A percentile compares a stretch with the other conserved stretches of the same genome.
Evolutionary conservation across 129 eudicot species (phyloP).

Genomic region (Ambrosia trifida): DNA sequence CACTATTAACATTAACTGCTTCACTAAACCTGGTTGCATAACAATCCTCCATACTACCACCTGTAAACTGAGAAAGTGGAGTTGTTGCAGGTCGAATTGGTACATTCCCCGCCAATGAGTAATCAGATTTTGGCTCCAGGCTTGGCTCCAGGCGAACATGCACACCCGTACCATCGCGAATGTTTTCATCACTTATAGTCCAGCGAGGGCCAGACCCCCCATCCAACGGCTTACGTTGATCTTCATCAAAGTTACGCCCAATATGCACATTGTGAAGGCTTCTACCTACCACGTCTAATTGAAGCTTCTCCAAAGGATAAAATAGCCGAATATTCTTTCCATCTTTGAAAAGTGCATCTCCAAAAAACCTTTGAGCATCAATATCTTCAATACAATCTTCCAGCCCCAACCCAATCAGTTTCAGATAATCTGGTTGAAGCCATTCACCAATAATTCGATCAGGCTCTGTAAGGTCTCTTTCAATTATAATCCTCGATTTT

Average conservation of each 20-base stretch:
- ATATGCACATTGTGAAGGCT: slow-evolving; percentile 77
- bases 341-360: slow-evolving; percentile 79
- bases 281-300: slow-evolving; percentile 74
- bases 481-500: slow-evolving; percentile 32
- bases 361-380: slow-evolving; percentile 79
- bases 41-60: slow-evolving; percentile 32
- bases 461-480: slow-evolving; percentile 70
- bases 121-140: slow-evolving; percentile 48
- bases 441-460: slow-evolving; percentile 82
- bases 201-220: slow-evolving; percentile 66
- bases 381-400: slow-evolving; percentile 83
- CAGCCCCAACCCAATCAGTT: slow-evolving; percentile 61
- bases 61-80: slow-evolving; percentile 40
- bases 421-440: slow-evolving; percentile 75
- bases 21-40: slow-evolving; percentile 56
- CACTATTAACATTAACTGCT: slow-evolving; percentile 32
- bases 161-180: slow-evolving; percentile 26
- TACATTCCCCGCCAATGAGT: slow-evolving; percentile 29
- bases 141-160: slow-evolving; percentile 46
- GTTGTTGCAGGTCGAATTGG: slow-evolving; percentile 44
- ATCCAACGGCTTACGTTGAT: slow-evolving; percentile 88
- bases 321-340: slow-evolving; percentile 64
- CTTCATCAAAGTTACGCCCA: slow-evolving; percentile 93
- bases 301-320: slow-evolving; percentile 76
- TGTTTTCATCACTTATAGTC: slow-evolving; percentile 66